phyloP scores from a whole-genome alignment of 1,284 basidiomycete genomes.

The Rhodotorula sp. region DNA sequence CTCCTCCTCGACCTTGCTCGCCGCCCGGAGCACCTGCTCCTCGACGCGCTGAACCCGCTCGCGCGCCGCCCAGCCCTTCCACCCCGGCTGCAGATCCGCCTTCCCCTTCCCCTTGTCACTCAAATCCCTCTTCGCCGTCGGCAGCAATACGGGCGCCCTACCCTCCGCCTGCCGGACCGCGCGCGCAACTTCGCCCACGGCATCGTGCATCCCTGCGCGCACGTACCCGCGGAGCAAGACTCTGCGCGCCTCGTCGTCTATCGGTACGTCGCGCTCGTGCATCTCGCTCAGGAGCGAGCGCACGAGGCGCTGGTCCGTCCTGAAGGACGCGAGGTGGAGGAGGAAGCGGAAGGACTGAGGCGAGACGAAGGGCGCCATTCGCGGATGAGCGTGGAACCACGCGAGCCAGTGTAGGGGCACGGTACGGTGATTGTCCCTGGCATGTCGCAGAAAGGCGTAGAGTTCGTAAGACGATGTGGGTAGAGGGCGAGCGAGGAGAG shows the following conservation, averaged over 20 bases:
- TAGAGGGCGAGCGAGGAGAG: slow-evolving; percentile 2
- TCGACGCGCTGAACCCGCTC: background rate
- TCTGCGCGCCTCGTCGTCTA: slow-evolving; percentile 7
- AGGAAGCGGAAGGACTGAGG: slow-evolving; percentile 22
- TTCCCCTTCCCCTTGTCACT: background rate
- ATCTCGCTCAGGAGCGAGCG: slow-evolving; percentile 19
- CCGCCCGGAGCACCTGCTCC: slow-evolving; percentile 1
- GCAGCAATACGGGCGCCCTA: background rate
- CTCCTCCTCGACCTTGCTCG: background rate
- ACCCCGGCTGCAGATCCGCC: background rate
- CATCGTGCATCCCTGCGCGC: background rate
- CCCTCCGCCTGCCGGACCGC: background rate
- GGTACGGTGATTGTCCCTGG: background rate
- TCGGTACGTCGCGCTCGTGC: background rate
- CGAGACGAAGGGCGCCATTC: slow-evolving; percentile 7
- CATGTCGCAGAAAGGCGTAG: slow-evolving; percentile 10
- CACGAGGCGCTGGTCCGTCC: slow-evolving; percentile 11
- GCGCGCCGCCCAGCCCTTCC: slow-evolving; percentile 17
- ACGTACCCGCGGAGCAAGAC: slow-evolving; percentile 20
- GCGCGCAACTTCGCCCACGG: slow-evolving; percentile 4
- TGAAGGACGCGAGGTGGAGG: slow-evolving; percentile 14
- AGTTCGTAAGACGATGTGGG: slow-evolving; percentile 9
- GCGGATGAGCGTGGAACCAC: slow-evolving; percentile 21
- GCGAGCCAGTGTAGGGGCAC: slow-evolving; percentile 10
- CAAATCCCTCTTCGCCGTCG: slow-evolving; percentile 6